Evolutionary conservation across 371 early-diverging fungal species (phyloP).

Genomic region (Actinomucor elegans): DNA sequence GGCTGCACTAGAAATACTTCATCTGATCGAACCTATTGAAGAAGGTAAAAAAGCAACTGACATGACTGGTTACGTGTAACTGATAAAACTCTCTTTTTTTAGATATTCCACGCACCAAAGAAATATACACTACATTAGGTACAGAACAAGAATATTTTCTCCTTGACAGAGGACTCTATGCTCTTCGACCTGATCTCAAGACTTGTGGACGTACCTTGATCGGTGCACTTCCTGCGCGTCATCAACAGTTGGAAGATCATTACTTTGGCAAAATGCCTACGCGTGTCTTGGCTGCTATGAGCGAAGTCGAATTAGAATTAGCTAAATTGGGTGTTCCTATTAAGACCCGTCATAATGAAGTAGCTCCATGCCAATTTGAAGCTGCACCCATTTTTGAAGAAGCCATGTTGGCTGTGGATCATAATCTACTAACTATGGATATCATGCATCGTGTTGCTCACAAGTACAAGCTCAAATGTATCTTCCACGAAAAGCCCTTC

Average conservation of each 20-base stretch:
- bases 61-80: no score
- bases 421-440: conserved; percentile 98
- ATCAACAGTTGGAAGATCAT: conserved; percentile 98
- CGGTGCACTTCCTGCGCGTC: conserved; percentile 93
- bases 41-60: conserved; percentile 31
- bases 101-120: conserved; percentile 52
- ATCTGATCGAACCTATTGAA: conserved; percentile 66
- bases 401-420: conserved; percentile 95
- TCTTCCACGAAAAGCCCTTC: conserved; percentile 99
- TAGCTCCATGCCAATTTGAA: conserved; percentile 98
- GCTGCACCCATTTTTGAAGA: conserved; percentile 98
- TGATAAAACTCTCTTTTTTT: neutral
- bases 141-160: conserved; percentile 99
- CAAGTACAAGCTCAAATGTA: conserved; percentile 93
- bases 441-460: conserved; percentile 95
- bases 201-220: conserved; percentile 93
- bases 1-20: conserved; percentile 75
- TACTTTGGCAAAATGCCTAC: conserved; percentile 98
- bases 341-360: conserved; percentile 99
- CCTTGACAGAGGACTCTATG: conserved; percentile 89
- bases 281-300: conserved; percentile 88
- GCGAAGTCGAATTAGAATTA: conserved; percentile 92
- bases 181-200: conserved; percentile 94
- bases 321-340: conserved; percentile 94
- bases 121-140: conserved; percentile 90